Base-by-base conservation (phyloP, 257 asterid species). In the Coffea eugenioides region DNA sequence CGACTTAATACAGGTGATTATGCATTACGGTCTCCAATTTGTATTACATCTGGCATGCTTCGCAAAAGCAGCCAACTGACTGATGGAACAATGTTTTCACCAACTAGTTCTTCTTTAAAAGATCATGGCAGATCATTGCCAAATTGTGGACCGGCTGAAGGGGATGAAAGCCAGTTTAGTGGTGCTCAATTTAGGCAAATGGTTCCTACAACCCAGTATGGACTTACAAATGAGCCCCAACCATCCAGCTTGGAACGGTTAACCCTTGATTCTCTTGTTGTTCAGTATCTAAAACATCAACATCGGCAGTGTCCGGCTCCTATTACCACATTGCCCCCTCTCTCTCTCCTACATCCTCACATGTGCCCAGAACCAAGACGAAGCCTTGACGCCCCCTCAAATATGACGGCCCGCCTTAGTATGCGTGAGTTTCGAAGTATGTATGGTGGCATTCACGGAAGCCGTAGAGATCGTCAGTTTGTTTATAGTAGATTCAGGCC, bases 291-390 rank as follows among this genome's bases (percentile, higher is more conserved):
- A 85, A 96, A 96, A 88, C 97, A 96, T 82, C 99, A 96, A 78
- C 99, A 96, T 87, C 97, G 97, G 67, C 98, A 96, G 75, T 96
- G 99, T 85, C 91, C 97, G 51, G 97, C 99, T 81, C 99, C 99
- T 12, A 96, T 96, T 83, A 96, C 99, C 67, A 96, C 99, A 73
- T 87, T 96, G 85, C 99, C 99, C 4, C 99, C 99, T 79, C 93
- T 96, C 48, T 96, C 99, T 9, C 97, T 96, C 75, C 81, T 94
- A 86, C 99, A 96, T 70, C 98, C 99, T 52, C 99, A 96, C 62
- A 88, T 92, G 81, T 96, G 99, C 84, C 99, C 99, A 5, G 99
- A 96, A 80, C 94, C 99, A 64, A 94, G 77, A 78, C 87, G 94
- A 86, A 91, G 94, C 87, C 95, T 94, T 20, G 99, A 96, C 78